phyloP scores from a whole-genome alignment of 2,329 filamentous ascomycete species.

The Arthrocladium fulminans region DNA sequence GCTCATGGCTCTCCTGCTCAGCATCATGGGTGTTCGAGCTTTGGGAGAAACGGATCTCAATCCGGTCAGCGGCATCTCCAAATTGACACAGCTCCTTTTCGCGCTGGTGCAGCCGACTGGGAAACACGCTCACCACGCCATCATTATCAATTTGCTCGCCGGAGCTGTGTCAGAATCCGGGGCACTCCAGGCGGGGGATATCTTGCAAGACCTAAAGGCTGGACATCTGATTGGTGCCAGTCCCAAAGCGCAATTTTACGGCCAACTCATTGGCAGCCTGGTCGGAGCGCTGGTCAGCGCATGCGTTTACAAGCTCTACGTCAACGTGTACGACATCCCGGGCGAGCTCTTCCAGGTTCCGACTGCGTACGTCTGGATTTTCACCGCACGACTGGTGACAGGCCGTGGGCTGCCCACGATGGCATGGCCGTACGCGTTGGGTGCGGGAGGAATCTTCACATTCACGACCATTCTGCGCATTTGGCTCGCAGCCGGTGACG shows the following conservation, averaged over 20 bases:
- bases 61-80: constrained; percentile 91
- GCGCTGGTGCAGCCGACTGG: constrained; percentile 76
- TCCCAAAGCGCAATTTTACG: constrained; percentile 92
- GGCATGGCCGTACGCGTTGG: constrained; percentile 70
- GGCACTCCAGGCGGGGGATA: constrained; percentile 86
- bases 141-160: constrained; percentile 92
- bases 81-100: constrained; percentile 92
- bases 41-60: constrained; percentile 83
- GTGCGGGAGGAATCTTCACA: constrained; percentile 66
- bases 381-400: constrained; percentile 86
- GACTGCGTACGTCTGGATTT: constrained; percentile 94
- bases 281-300: constrained; percentile 80
- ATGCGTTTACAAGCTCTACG: constrained; percentile 81
- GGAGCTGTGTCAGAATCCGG: constrained; percentile 79
- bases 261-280: constrained; percentile 82
- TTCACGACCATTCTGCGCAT: constrained; percentile 62
- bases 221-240: constrained; percentile 86
- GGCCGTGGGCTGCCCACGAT: constrained; percentile 78
- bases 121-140: constrained; percentile 70
- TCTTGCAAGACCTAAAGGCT: constrained; percentile 96
- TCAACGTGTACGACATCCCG: constrained; percentile 78
- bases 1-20: constrained; percentile 65
- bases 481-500: constrained; percentile 17
- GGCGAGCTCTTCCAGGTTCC: constrained; percentile 87
- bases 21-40: constrained; percentile 56